A percentile compares a stretch with the other conserved stretches of the same genome.
phyloP scores from a whole-genome alignment of 2,329 filamentous ascomycete genomes.

The Claviceps humidiphila region DNA sequence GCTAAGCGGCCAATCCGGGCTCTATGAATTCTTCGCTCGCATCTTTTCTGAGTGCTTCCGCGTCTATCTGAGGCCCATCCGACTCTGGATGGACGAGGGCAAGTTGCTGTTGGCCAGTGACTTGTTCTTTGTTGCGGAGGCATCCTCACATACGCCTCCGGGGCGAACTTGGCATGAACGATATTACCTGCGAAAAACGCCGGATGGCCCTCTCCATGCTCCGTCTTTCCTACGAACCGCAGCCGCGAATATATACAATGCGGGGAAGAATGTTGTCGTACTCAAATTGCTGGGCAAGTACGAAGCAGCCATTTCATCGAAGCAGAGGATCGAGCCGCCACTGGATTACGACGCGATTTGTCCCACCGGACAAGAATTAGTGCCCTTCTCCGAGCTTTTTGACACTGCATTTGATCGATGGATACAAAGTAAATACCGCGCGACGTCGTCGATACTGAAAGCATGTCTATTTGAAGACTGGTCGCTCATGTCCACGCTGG shows the following conservation, averaged over 20 bases:
- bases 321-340: constrained; percentile 24
- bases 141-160: constrained; percentile 40
- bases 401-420: constrained; percentile 57
- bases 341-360: constrained; percentile 48
- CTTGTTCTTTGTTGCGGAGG: constrained; percentile 62
- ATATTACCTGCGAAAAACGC: constrained; percentile 51
- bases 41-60: constrained; percentile 74
- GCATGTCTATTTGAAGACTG: constrained; percentile 55
- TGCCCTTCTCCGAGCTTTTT: constrained; percentile 66
- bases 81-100: constrained; percentile 74
- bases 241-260: constrained; percentile 62
- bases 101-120: constrained; percentile 51
- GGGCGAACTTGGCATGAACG: constrained; percentile 64
- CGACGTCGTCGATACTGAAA: constrained; percentile 54
- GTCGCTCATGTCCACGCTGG: constrained; percentile 50
- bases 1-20: constrained; percentile 46
- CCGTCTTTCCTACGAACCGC: constrained; percentile 63
- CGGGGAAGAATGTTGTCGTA: constrained; percentile 79
- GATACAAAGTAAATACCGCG: constrained; percentile 61
- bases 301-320: constrained; percentile 19
- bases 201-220: constrained; percentile 48
- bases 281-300: constrained; percentile 56
- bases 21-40: constrained; percentile 50
- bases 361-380: constrained; percentile 31
- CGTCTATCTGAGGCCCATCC: constrained; percentile 68